A percentile compares a stretch with the other conserved stretches of the same genome.
Conservation (phyloP, 2,329 filamentous ascomycete species). For the Aspergillus sp. region DNA sequence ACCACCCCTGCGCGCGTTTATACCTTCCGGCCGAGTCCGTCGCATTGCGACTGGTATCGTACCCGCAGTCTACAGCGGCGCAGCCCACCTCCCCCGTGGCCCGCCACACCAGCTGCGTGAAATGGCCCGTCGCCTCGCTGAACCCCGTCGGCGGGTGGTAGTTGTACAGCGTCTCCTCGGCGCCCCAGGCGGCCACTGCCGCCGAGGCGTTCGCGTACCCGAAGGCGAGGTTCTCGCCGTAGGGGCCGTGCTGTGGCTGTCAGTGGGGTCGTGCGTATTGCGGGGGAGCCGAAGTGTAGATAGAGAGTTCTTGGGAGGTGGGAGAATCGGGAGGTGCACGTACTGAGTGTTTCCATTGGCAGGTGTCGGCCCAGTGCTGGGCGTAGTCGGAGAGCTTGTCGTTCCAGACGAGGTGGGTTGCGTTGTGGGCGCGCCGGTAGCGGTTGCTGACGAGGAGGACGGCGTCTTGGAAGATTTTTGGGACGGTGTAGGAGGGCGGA, state of each 20-base stretch:
- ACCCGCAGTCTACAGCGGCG: conserved; percentile 44
- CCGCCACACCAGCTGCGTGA: conserved; percentile 73
- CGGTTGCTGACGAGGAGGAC: conserved; percentile 66
- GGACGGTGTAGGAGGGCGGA: conserved; percentile 44
- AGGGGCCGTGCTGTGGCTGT: conserved; percentile 54
- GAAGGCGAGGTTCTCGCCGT: conserved; percentile 72
- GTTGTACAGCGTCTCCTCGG: conserved; percentile 59
- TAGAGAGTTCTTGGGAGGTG: background rate
- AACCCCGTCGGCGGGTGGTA: conserved; percentile 58
- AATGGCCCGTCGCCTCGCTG: conserved; percentile 63
- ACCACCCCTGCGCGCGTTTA: conserved; percentile 54
- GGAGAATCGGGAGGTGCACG: background rate
- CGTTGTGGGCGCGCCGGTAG: conserved; percentile 64
- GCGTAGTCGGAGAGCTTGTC: conserved; percentile 59
- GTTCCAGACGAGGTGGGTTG: conserved; percentile 63
- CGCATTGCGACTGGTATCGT: conserved; percentile 15
- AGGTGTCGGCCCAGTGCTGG: conserved; percentile 47
- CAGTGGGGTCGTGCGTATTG: background rate
- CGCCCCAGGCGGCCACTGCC: conserved; percentile 66
- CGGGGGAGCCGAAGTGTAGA: background rate
- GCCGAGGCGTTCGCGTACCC: conserved; percentile 62
- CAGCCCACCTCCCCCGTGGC: conserved; percentile 61
- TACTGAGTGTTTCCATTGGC: conserved; percentile 44
- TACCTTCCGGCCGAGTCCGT: conserved; percentile 1
- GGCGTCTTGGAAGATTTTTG: conserved; percentile 45